These are phyloP conservation scores for Volvox africanus DNA, from an alignment of 139 green algal species.

Conservation along the genomic window DNA sequence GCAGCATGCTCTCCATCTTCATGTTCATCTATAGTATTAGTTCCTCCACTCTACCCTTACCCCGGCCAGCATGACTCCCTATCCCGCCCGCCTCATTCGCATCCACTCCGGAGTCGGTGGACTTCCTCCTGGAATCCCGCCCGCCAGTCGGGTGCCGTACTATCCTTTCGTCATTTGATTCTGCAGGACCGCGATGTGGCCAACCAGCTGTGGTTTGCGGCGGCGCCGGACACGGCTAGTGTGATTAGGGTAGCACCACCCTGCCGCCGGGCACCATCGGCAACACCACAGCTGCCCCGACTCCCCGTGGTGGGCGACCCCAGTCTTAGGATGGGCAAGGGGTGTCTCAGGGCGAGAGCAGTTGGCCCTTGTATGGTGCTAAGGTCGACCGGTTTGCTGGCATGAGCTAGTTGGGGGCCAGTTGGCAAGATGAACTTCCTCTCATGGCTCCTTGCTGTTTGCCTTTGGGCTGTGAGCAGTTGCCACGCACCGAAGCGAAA, in stretches of 20 bases:
- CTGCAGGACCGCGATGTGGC: slow-evolving; percentile 16
- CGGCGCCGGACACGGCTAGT: slow-evolving; percentile 20
- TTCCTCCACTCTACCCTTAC: no score
- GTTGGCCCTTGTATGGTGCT: slow-evolving; percentile 16
- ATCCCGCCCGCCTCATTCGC: no score
- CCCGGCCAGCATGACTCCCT: no score
- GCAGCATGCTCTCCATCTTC: no score
- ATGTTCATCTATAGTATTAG: no score
- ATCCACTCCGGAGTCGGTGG: slow-evolving; percentile 24
- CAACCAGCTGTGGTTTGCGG: slow-evolving; percentile 42
- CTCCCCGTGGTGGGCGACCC: not conserved
- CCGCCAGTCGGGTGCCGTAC: not conserved
- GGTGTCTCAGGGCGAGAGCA: slow-evolving; percentile 9
- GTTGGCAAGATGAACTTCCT: no score
- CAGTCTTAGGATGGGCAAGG: not conserved
- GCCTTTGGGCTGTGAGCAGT: not conserved
- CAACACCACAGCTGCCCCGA: not conserved
- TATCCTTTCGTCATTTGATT: slow-evolving; percentile 37
- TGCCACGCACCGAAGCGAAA: no score
- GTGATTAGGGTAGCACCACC: not conserved
- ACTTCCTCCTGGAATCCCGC: slow-evolving; percentile 38
- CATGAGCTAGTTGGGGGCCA: not conserved
- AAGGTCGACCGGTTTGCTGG: slow-evolving; percentile 43
- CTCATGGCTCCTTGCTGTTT: not conserved
- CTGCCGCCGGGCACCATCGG: not conserved